Base-by-base conservation (phyloP, 768 basidiomycete genomes). In the Suillus cothurnatus region DNA sequence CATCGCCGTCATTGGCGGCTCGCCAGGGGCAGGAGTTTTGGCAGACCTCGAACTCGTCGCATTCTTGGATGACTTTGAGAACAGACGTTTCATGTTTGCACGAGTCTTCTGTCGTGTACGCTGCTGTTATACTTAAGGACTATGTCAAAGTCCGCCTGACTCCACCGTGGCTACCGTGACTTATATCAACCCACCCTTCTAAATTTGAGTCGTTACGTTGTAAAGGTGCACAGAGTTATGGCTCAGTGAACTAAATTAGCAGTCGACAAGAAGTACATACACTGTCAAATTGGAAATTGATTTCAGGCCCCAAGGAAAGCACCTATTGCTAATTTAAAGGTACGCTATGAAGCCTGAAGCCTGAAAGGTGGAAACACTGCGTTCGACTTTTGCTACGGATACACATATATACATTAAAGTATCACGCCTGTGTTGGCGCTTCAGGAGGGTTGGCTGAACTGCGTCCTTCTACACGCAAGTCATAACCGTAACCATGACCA, bases 401-500 rank as follows among this genome's bases (percentile, higher is more conserved):
- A 72, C 68, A 72, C 11, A 28, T 41, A 17, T 64, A 70, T 64
- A 69, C 36, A 34, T 47, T 58, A 56, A 23, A 41, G 9, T 26
- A 41, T 71, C 63, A 80, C 61, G 70, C 70, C 58, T 69, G 71
- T 34, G 69, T 77, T 50, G 74, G 67, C 50, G 76, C 72, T 56
- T 69, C 74, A 61, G 84, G 82, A 32, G 83, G 78, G 63, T 88
- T 81, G 28, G 85, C 78, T 49, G 90, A 86, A 64, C 75, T 83
- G 50, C 79, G 83, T 26, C 86, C 86, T 66, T 82, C 82, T 36
- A 86, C 83, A 56, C 93, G 91, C 64, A 90, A 69, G 62, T 90
- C 89, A 70, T 95, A 95, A 26, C 92, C 94, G 77, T 94, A 95
- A 36, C 90, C 91, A 70, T 81, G 81, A n/a, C 81, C 84, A 38